phyloP scores from a whole-genome alignment of 2,329 filamentous ascomycete species.

The Penicillium italicum region DNA sequence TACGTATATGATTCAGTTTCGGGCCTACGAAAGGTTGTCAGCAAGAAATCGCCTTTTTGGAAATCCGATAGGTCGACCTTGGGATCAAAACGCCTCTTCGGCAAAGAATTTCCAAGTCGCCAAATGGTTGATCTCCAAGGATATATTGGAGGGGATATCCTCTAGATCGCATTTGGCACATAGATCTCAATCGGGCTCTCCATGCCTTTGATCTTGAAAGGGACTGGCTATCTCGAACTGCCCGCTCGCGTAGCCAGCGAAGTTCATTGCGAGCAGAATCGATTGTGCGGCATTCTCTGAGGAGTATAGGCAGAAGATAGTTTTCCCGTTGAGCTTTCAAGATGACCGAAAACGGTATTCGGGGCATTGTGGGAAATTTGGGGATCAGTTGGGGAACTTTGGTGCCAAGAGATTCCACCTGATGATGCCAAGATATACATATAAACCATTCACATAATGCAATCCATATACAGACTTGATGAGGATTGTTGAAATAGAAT shows the following conservation, averaged over 20 bases:
- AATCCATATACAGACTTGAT: too few relatives aligned
- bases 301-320: slow-evolving; percentile 40
- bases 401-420: slow-evolving; percentile 3
- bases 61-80: slow-evolving; percentile 42
- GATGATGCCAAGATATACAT: not conserved
- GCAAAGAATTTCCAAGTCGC: slow-evolving; percentile 73
- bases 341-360: slow-evolving; percentile 38
- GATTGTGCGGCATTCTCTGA: slow-evolving; percentile 45
- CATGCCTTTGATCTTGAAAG: slow-evolving; percentile 14
- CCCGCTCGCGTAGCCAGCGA: slow-evolving; percentile 46
- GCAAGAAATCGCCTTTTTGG: not conserved
- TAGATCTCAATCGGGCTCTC: slow-evolving; percentile 32
- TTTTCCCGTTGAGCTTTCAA: slow-evolving; percentile 35
- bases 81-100: slow-evolving; percentile 79
- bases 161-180: slow-evolving; percentile 45
- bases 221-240: slow-evolving; percentile 18
- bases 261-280: slow-evolving; percentile 46
- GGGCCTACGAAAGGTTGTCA: slow-evolving; percentile 38
- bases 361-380: slow-evolving; percentile 38
- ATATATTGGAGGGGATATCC: slow-evolving; percentile 87
- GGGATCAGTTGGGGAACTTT: not conserved
- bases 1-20: slow-evolving; percentile 69
- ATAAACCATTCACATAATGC: too few relatives aligned
- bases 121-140: slow-evolving; percentile 84
- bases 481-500: too few relatives aligned